Evolutionary conservation across 805 yeast species (phyloP).

Genomic region (Lachancea quebecensis): DNA sequence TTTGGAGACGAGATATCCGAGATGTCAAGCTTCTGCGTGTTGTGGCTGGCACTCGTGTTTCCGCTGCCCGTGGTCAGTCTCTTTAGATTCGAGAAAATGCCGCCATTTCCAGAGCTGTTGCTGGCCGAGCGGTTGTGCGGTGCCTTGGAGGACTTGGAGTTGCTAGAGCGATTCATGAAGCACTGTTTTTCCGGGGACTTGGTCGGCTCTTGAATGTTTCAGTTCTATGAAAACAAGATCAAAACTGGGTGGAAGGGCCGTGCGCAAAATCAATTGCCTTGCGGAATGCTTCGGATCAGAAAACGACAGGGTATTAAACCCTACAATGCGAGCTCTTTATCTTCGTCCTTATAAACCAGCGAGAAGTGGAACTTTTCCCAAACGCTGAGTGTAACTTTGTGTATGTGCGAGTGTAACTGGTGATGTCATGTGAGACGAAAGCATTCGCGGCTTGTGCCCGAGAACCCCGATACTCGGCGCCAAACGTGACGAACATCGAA

Average conservation of each 20-base stretch:
- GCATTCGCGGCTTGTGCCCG: too few relatives aligned
- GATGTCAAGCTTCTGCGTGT: slow-evolving; percentile 6
- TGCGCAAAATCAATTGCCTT: too few relatives aligned
- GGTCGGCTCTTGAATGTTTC: background rate
- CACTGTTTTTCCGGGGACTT: background rate
- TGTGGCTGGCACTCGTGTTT: slow-evolving; percentile 1
- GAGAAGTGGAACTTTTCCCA: background rate
- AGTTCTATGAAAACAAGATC: background rate
- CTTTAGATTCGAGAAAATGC: slow-evolving; percentile 25
- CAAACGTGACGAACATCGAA: too few relatives aligned
- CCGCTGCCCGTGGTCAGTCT: slow-evolving; percentile 18
- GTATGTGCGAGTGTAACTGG: too few relatives aligned
- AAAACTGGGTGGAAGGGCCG: too few relatives aligned
- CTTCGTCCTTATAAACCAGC: background rate
- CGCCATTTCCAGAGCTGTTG: slow-evolving; percentile 10
- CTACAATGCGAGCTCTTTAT: background rate
- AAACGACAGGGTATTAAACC: background rate
- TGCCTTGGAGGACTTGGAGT: slow-evolving; percentile 6
- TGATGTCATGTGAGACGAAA: too few relatives aligned
- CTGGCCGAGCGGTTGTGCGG: slow-evolving; percentile 9
- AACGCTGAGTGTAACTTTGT: background rate
- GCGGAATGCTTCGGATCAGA: too few relatives aligned
- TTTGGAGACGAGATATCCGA: slow-evolving; percentile 18
- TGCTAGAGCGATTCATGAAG: slow-evolving; percentile 7
- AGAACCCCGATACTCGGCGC: too few relatives aligned